A percentile compares a stretch with the other conserved stretches of the same genome.
phyloP scores from a whole-genome alignment of 352 stramenopile genomes.

The Heterotrichella gracilis region DNA sequence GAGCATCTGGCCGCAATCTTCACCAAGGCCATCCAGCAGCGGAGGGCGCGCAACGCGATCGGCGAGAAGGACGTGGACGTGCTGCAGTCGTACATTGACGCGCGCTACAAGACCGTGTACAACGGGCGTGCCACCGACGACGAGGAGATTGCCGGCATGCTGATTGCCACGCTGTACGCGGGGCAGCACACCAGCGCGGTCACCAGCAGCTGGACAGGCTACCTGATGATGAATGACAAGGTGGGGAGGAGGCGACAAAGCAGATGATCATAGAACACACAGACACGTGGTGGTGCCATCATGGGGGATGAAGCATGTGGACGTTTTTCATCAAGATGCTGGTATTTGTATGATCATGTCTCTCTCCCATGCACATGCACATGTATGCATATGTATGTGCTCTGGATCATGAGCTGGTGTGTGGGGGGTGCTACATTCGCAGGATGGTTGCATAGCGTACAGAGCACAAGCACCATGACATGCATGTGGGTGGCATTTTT shows the following conservation, averaged over 20 bases:
- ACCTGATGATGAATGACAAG: conserved; percentile 32
- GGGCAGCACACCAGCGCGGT: conserved; percentile 60
- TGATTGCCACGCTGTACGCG: conserved; percentile 59
- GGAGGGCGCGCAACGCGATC: conserved; percentile 27
- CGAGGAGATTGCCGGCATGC: conserved; percentile 47
- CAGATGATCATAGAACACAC: too few relatives aligned
- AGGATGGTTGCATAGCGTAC: too few relatives aligned
- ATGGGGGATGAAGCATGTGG: too few relatives aligned
- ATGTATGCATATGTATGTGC: too few relatives aligned
- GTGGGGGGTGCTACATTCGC: too few relatives aligned
- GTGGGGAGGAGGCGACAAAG: neutral
- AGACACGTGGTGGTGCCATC: too few relatives aligned
- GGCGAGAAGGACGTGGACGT: conserved; percentile 36
- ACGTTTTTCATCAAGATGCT: too few relatives aligned
- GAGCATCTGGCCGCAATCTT: conserved; percentile 49
- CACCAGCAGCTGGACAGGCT: conserved; percentile 45
- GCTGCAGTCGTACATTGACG: conserved; percentile 55
- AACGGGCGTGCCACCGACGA: conserved; percentile 39
- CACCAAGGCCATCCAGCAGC: conserved; percentile 38
- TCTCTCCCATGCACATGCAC: too few relatives aligned
- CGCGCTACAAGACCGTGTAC: conserved; percentile 62
- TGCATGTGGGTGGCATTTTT: too few relatives aligned
- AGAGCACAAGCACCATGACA: too few relatives aligned
- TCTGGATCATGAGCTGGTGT: too few relatives aligned
- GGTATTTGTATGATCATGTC: too few relatives aligned